These are phyloP conservation scores for Buxus sempervirens DNA, from an alignment of 164 flowering plant species.

Conservation along the genomic window DNA sequence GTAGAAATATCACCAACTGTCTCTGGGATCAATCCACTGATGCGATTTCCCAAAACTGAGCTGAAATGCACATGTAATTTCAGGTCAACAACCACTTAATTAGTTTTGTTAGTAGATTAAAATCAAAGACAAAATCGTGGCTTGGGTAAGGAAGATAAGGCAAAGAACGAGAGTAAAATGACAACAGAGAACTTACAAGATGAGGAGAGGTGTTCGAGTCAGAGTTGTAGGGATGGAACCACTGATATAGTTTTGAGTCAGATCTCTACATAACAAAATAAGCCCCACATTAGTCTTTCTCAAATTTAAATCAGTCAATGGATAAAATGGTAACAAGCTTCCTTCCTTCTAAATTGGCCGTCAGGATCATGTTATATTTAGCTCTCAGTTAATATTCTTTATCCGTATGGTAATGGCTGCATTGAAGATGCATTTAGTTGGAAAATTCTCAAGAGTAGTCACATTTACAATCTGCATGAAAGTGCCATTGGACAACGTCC, in stretches of 20 bases:
- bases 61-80: constrained; percentile 32
- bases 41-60: constrained; percentile 57
- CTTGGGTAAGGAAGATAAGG: not conserved
- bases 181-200: constrained; percentile 44
- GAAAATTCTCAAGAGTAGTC: too few species aligned
- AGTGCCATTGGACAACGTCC: too few species aligned
- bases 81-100: not conserved
- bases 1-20: constrained; percentile 23
- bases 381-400: too few species aligned
- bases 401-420: too few species aligned
- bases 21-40: constrained; percentile 37
- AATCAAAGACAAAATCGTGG: not conserved
- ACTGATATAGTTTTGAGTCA: constrained; percentile 49
- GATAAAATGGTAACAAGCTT: too few species aligned
- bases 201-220: constrained; percentile 41
- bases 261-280: constrained; percentile 48
- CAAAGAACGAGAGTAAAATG: too few species aligned
- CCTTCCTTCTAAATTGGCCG: not conserved
- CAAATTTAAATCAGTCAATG: too few species aligned
- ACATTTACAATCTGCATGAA: too few species aligned
- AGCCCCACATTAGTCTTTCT: not conserved
- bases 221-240: constrained; percentile 52
- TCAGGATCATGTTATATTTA: not conserved
- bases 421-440: too few species aligned
- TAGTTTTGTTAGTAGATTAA: not conserved